phyloP scores from a whole-genome alignment of 208 protist genomes.

The Trypanosoma brucei region DNA sequence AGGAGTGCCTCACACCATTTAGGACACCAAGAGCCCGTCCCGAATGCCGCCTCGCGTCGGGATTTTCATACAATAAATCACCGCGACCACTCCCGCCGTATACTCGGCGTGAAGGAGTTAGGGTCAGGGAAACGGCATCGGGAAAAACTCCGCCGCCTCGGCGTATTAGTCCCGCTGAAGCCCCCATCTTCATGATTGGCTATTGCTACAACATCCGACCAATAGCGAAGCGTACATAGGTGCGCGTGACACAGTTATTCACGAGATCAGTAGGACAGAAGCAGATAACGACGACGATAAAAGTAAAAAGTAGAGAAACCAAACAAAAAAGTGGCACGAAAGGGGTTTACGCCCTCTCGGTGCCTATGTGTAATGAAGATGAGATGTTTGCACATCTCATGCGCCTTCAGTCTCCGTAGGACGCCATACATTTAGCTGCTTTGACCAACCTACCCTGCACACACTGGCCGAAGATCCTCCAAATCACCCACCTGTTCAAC shows the following conservation, averaged over 20 bases:
- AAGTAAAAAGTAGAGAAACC: background rate
- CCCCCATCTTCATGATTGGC: background rate
- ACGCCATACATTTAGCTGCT: background rate
- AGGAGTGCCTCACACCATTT: conserved; percentile 43
- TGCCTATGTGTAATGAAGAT: no score
- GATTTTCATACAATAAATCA: conserved; percentile 36
- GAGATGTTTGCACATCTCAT: no score
- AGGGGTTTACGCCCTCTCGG: no score
- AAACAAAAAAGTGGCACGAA: background rate
- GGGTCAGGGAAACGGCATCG: background rate
- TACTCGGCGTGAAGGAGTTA: conserved; percentile 11
- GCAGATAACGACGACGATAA: background rate
- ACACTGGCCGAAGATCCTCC: background rate
- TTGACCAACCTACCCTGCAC: background rate
- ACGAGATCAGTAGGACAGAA: no score
- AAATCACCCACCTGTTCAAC: background rate
- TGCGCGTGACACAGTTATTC: no score
- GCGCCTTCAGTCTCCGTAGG: no score
- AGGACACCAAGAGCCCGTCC: conserved; percentile 20
- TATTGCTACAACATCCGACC: no score
- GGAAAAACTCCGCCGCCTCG: background rate
- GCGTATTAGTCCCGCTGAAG: background rate
- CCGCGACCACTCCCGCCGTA: conserved; percentile 47
- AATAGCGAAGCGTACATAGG: no score
- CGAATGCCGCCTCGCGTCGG: conserved; percentile 23